Evolutionary conservation across 1,284 basidiomycete genomes (phyloP), one percentile per base, ranked within the genome.

Genomic region (Vanrija pseudolonga): DNA sequence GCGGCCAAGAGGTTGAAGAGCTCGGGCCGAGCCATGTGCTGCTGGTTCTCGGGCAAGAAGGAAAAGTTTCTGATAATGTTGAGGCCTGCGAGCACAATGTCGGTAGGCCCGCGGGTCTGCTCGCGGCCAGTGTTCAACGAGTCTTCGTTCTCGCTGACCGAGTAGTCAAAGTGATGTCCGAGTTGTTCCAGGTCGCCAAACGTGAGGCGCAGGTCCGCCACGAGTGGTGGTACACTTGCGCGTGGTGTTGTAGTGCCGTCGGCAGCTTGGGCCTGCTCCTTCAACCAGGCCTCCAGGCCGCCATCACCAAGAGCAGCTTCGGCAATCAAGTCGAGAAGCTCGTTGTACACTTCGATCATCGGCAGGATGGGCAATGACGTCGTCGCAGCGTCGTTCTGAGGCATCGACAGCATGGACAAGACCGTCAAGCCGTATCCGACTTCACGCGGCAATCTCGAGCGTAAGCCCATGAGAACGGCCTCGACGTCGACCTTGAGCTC

Each of bases 41-140:
- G 76, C 53, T 81, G 77, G 67, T 96, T 97, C 55, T 93, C 88
- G 4, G 79, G 78, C 58, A 87, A 79, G 51, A 84, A 78, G 7
- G 90, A 85, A 59, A 96, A 81, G 76, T 96, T 97, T 47, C 91
- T 88, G 48, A 98, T 77, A 62, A 98, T 85, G 68, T 89, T 92
- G 45, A 87, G 73, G 41, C 89, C 80, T 1, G 85, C 79, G 26
- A 92, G 80, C 41, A 94, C 80, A 47, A 86, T 76, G 55, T 88
- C 86, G 4, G 72, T 74, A 39, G 57, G 40, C 11, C 67, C 65
- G 14, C 63, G 61, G 1, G 63, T 67, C 23, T 51, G 47, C 40
- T 62, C 64, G 26, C 37, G 56, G 8, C 43, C 38, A 15, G 47
- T 45, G n/a, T 26, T 41, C 12, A 40, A 32, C 32, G 75, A 71